Conservation (phyloP, 352 stramenopile species). For the Phytophthora agathidicida region DNA sequence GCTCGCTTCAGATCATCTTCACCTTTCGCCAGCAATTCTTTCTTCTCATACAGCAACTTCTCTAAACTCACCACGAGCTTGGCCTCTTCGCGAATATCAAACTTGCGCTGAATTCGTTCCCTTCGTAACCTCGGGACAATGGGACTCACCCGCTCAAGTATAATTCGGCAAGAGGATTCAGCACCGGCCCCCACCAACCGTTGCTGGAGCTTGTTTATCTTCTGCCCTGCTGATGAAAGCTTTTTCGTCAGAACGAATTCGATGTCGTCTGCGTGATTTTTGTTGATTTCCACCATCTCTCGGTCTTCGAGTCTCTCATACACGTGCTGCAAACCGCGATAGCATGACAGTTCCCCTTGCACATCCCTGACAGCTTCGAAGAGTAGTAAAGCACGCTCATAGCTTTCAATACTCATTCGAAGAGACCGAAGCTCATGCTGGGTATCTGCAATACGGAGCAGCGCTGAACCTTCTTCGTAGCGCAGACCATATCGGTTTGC, state of each 20-base stretch:
- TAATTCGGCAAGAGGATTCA: constrained; percentile 65
- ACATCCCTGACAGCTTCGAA: constrained; percentile 58
- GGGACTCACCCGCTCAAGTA: constrained; percentile 66
- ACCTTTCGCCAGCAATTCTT: constrained; percentile 52
- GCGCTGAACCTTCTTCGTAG: constrained; percentile 42
- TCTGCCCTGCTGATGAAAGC: constrained; percentile 33
- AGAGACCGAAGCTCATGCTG: constrained; percentile 52
- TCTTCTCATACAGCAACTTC: constrained; percentile 65
- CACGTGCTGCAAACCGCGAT: constrained; percentile 55
- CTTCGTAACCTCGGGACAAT: constrained; percentile 64
- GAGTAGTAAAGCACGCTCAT: constrained; percentile 54
- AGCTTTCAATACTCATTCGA: constrained; percentile 55
- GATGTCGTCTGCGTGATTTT: constrained; percentile 65
- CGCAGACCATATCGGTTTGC: constrained; percentile 29
- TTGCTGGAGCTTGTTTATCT: constrained; percentile 56
- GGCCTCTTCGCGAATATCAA: constrained; percentile 60
- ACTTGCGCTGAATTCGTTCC: constrained; percentile 63
- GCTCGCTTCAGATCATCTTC: constrained; percentile 73
- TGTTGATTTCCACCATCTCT: constrained; percentile 52
- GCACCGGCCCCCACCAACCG: constrained; percentile 67
- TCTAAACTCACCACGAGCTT: constrained; percentile 61
- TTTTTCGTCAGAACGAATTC: constrained; percentile 69
- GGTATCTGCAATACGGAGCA: constrained; percentile 39
- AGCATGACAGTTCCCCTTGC: constrained; percentile 56
- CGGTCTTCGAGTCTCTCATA: constrained; percentile 59